phyloP scores from a whole-genome alignment of 352 stramenopile species.

The Stramenopiles sp. region DNA sequence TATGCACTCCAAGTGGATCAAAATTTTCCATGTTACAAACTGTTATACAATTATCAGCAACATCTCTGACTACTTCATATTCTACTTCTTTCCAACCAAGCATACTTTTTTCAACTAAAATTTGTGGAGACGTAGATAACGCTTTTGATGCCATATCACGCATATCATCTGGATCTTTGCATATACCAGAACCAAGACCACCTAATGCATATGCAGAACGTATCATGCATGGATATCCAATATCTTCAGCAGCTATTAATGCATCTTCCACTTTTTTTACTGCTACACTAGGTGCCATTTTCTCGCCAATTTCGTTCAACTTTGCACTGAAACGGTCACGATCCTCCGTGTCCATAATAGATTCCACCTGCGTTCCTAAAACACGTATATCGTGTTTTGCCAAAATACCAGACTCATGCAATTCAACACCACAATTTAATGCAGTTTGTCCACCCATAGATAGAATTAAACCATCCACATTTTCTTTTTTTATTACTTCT shows the following conservation, averaged over 20 bases:
- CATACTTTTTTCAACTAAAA: conserved; percentile 91
- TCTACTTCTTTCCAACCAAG: conserved; percentile 92
- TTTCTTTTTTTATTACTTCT: conserved; percentile 89
- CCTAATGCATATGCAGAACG: conserved; percentile 90
- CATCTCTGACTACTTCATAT: conserved; percentile 79
- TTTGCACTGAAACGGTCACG: conserved; percentile 84
- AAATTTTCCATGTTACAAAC: conserved; percentile 93
- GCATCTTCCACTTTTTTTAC: conserved; percentile 70
- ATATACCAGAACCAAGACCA: conserved; percentile 85
- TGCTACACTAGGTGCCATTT: conserved; percentile 74
- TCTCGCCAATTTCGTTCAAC: conserved; percentile 86
- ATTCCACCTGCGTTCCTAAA: conserved; percentile 83
- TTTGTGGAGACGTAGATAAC: conserved; percentile 61
- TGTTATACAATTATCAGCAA: conserved; percentile 79
- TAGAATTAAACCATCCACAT: conserved; percentile 88
- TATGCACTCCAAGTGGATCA: conserved; percentile 73
- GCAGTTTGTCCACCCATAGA: conserved; percentile 96
- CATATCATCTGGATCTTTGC: conserved; percentile 58
- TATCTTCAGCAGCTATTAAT: conserved; percentile 66
- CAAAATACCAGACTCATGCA: conserved; percentile 75
- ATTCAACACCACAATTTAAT: conserved; percentile 84
- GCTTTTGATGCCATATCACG: conserved; percentile 50
- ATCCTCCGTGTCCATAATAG: conserved; percentile 92
- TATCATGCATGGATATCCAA: conserved; percentile 90
- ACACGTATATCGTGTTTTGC: conserved; percentile 77